Percentiles rank a stretch among this genome's conserved stretches.
phyloP scores from a whole-genome alignment of 2,329 filamentous ascomycete genomes.

The Pseudogymnoascus sp. region DNA sequence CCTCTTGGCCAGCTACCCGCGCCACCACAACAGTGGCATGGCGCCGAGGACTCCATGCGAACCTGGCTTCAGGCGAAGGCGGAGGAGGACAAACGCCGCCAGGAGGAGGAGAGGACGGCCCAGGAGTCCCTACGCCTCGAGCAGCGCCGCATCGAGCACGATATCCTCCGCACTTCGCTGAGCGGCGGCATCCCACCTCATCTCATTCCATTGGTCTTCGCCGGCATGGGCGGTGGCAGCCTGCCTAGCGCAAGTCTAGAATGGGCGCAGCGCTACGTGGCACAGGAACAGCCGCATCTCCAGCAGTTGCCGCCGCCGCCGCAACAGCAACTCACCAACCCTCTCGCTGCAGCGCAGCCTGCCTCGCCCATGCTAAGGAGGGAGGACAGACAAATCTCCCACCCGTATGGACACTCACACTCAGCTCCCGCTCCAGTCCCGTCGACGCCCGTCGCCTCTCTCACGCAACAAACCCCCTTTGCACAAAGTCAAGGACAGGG shows the following conservation, averaged over 20 bases:
- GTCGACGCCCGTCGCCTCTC: conserved; percentile 24
- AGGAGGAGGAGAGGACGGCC: conserved; percentile 63
- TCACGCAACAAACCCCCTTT: conserved; percentile 3
- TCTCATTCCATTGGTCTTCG: conserved; percentile 68
- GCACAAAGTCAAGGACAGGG: conserved; percentile 20
- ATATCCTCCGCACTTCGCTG: conserved; percentile 62
- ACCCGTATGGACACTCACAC: conserved; percentile 20
- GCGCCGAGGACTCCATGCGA: conserved; percentile 61
- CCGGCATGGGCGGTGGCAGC: conserved; percentile 58
- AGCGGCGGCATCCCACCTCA: conserved; percentile 63
- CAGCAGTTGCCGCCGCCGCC: conserved; percentile 37
- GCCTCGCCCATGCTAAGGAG: conserved; percentile 48
- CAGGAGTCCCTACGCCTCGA: conserved; percentile 61
- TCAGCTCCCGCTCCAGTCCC: conserved; percentile 24
- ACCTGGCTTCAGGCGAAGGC: conserved; percentile 63
- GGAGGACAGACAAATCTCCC: conserved; percentile 37
- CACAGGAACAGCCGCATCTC: conserved; percentile 42
- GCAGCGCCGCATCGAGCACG: conserved; percentile 64
- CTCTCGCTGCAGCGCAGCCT: conserved; percentile 24
- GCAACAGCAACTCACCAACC: conserved; percentile 28
- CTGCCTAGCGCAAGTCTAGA: conserved; percentile 55
- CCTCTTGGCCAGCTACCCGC: conserved; percentile 50
- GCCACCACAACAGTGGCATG: conserved; percentile 58
- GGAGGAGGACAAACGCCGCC: conserved; percentile 64
- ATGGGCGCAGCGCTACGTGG: conserved; percentile 60